phyloP scores from a whole-genome alignment of 2,329 filamentous ascomycete species.

The Daldinia eschscholtzii region DNA sequence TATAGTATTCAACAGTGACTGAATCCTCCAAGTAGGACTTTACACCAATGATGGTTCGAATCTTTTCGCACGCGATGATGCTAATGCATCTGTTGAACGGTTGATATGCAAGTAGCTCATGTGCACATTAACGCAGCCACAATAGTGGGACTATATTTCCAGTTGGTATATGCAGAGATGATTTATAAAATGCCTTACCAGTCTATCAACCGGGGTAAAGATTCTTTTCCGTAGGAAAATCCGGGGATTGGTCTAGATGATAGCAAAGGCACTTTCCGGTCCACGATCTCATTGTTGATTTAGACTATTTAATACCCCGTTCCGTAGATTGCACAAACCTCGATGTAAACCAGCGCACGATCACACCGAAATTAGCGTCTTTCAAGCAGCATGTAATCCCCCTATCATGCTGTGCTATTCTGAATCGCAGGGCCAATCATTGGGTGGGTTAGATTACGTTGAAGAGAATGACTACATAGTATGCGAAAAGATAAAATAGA shows the following conservation, averaged over 20 bases:
- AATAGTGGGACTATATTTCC: constrained; percentile 3
- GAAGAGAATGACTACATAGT: neutral
- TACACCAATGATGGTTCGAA: neutral
- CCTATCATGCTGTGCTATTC: neutral
- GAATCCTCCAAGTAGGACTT: neutral
- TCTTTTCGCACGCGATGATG: neutral
- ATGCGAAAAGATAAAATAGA: neutral
- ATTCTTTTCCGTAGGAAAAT: no score
- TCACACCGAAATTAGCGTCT: constrained; percentile 4
- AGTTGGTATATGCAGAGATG: constrained; percentile 3
- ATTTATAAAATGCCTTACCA: neutral
- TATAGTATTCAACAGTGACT: neutral
- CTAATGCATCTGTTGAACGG: constrained; percentile 2
- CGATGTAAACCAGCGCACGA: neutral
- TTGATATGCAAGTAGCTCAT: neutral
- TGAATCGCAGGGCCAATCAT: no score
- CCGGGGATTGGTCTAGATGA: neutral
- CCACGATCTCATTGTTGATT: no score
- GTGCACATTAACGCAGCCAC: neutral
- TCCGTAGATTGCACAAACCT: neutral
- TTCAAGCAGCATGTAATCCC: neutral
- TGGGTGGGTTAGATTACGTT: neutral
- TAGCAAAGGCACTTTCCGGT: no score
- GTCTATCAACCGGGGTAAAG: no score
- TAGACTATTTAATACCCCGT: neutral